phyloP scores from a whole-genome alignment of 2,329 filamentous ascomycete species.

The Ceratocystis diversiconidia region DNA sequence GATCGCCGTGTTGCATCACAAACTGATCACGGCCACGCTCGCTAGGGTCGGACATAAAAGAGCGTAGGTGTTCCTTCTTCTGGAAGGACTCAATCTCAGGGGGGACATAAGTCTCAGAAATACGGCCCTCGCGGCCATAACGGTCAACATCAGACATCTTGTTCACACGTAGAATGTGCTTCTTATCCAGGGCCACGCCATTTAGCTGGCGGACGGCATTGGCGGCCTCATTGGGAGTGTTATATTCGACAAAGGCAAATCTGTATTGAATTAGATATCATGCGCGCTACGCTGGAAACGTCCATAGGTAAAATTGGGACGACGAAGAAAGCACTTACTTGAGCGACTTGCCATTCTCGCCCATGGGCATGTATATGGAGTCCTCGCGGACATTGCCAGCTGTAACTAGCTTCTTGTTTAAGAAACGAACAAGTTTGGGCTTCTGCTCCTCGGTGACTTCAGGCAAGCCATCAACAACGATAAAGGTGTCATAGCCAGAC shows the following conservation, averaged over 20 bases:
- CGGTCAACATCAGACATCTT: conserved; percentile 97
- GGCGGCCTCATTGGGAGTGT: conserved; percentile 74
- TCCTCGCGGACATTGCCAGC: conserved; percentile 79
- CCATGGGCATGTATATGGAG: conserved; percentile 84
- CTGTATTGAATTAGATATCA: conserved; percentile 33
- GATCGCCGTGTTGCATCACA: conserved; percentile 82
- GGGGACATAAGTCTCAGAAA: conserved; percentile 78
- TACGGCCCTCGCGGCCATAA: conserved; percentile 81
- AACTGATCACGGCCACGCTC: conserved; percentile 86
- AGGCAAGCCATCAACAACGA: conserved; percentile 89
- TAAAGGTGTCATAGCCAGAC: conserved; percentile 89
- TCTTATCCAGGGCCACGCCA: conserved; percentile 82
- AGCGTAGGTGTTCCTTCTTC: conserved; percentile 87
- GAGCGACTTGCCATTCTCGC: conserved; percentile 71
- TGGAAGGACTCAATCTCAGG: conserved; percentile 80
- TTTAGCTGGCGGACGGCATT: conserved; percentile 83
- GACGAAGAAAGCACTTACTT: conserved; percentile 42
- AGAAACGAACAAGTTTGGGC: conserved; percentile 88
- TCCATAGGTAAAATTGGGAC: neutral
- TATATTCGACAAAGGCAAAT: conserved; percentile 95
- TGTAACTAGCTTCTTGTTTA: conserved; percentile 80
- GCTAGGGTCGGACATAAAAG: conserved; percentile 71
- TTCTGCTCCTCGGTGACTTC: conserved; percentile 80
- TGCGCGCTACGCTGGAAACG: neutral
- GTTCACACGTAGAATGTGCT: conserved; percentile 88